A percentile compares a stretch with the other conserved stretches of the same genome.
Conservation (phyloP, 1,284 basidiomycete species). For the Cutaneotrichosporon daszewskae region DNA sequence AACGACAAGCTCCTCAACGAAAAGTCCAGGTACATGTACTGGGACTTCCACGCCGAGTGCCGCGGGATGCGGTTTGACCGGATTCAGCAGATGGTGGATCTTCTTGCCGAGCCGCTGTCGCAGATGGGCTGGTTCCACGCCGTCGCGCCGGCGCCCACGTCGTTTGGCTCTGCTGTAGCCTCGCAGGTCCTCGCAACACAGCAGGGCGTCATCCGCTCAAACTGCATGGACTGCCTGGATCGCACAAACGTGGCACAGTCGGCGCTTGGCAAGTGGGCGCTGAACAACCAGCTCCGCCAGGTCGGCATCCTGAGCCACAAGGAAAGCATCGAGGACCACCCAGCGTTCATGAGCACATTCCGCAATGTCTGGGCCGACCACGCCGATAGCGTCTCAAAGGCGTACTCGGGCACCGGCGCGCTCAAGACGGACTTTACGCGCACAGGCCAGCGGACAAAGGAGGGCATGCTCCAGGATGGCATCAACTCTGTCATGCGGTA, state of each 20-base stretch:
- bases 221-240: slow-evolving; percentile 88
- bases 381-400: slow-evolving; percentile 82
- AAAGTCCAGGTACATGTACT: slow-evolving; percentile 81
- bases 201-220: slow-evolving; percentile 49
- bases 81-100: slow-evolving; percentile 75
- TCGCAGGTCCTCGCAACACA: slow-evolving; percentile 33
- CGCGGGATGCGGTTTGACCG: slow-evolving; percentile 92
- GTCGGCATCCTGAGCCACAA: slow-evolving; percentile 64
- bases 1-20: slow-evolving; percentile 33
- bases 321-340: slow-evolving; percentile 70
- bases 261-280: slow-evolving; percentile 73
- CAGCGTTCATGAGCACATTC: slow-evolving; percentile 73
- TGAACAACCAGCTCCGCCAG: slow-evolving; percentile 71
- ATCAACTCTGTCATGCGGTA: slow-evolving; percentile 83
- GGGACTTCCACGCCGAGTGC: slow-evolving; percentile 97
- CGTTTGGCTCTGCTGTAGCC: slow-evolving; percentile 9
- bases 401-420: slow-evolving; percentile 92
- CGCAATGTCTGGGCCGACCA: slow-evolving; percentile 98
- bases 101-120: slow-evolving; percentile 66
- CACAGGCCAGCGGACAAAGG: slow-evolving; percentile 79
- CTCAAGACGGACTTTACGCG: slow-evolving; percentile 96
- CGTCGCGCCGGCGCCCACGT: slow-evolving; percentile 13
- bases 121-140: slow-evolving; percentile 59
- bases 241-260: slow-evolving; percentile 96
- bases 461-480: slow-evolving; percentile 78